phyloP scores from a whole-genome alignment of 2,329 filamentous ascomycete species.

The Diaporthe capsici region DNA sequence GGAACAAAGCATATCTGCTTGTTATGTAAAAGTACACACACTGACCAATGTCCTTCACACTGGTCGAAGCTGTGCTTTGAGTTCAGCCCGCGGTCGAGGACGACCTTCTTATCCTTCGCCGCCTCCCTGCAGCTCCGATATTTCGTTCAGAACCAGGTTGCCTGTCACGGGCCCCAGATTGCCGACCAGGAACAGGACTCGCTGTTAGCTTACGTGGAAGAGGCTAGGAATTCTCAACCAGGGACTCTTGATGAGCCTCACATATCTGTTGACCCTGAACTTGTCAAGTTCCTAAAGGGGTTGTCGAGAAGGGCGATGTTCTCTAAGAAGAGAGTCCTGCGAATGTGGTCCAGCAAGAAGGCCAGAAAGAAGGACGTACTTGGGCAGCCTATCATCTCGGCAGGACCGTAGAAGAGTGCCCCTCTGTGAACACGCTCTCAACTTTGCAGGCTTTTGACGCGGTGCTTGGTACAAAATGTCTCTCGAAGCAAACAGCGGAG shows the following conservation, averaged over 20 bases:
- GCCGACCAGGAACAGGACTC: not conserved
- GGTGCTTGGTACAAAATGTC: not conserved
- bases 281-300: not conserved
- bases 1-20: not conserved
- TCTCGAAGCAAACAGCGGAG: not conserved
- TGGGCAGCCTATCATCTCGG: not conserved
- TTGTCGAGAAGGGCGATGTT: not conserved
- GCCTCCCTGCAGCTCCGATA: conserved; percentile 14
- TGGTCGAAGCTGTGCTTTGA: conserved; percentile 17
- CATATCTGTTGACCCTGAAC: conserved; percentile 4
- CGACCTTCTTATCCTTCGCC: not conserved
- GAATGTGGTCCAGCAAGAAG: not conserved
- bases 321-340: not conserved
- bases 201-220: conserved; percentile 17
- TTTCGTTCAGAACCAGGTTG: not conserved
- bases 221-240: not conserved
- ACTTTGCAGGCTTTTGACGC: not conserved
- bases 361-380: not conserved
- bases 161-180: not conserved
- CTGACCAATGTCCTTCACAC: not conserved
- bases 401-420: not conserved
- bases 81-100: conserved; percentile 5
- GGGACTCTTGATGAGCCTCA: conserved; percentile 9
- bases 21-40: not conserved
- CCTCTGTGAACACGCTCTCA: not conserved